These are phyloP conservation scores for Nothophoma quercina DNA, from an alignment of 2,329 filamentous ascomycete species.

Conservation along the genomic window DNA sequence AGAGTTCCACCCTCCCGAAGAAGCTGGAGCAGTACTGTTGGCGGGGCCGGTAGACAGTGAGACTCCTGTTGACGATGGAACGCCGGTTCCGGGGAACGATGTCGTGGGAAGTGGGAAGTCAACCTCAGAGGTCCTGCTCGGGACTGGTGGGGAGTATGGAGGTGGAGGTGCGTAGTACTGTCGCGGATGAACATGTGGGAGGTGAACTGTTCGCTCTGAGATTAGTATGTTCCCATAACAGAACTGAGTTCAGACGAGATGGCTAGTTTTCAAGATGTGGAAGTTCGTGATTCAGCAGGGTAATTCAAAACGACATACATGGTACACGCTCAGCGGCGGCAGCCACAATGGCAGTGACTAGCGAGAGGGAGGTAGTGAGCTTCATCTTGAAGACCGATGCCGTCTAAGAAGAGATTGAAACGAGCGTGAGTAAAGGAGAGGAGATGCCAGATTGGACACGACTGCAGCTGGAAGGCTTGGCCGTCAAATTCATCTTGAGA, in stretches of 20 bases:
- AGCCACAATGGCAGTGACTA: slow-evolving; percentile 21
- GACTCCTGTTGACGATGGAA: neutral
- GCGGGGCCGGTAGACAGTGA: slow-evolving; percentile 6
- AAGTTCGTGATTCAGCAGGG: neutral
- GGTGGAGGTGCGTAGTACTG: slow-evolving; percentile 30
- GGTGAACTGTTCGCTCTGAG: slow-evolving; percentile 24
- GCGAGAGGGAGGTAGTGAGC: slow-evolving; percentile 21
- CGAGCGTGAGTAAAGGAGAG: slow-evolving; percentile 23
- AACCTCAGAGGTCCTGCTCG: slow-evolving; percentile 12
- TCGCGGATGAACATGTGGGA: slow-evolving; percentile 28
- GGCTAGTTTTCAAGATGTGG: neutral
- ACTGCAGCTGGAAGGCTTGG: slow-evolving; percentile 12
- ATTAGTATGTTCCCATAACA: too few relatives aligned
- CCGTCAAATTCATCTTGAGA: neutral
- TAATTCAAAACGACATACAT: slow-evolving; percentile 20
- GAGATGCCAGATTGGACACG: slow-evolving; percentile 19
- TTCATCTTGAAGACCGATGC: slow-evolving; percentile 28
- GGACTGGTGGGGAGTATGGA: slow-evolving; percentile 18
- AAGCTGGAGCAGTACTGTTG: neutral
- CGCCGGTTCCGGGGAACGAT: slow-evolving; percentile 2
- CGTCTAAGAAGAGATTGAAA: slow-evolving; percentile 1
- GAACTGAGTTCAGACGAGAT: too few relatives aligned
- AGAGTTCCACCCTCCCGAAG: slow-evolving; percentile 11
- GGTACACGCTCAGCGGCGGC: slow-evolving; percentile 22
- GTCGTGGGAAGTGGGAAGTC: slow-evolving; percentile 10